Evolutionary conservation across 108 stramenopile genomes (phyloP).

Genomic region (Pseudonitzschia multistriata): DNA sequence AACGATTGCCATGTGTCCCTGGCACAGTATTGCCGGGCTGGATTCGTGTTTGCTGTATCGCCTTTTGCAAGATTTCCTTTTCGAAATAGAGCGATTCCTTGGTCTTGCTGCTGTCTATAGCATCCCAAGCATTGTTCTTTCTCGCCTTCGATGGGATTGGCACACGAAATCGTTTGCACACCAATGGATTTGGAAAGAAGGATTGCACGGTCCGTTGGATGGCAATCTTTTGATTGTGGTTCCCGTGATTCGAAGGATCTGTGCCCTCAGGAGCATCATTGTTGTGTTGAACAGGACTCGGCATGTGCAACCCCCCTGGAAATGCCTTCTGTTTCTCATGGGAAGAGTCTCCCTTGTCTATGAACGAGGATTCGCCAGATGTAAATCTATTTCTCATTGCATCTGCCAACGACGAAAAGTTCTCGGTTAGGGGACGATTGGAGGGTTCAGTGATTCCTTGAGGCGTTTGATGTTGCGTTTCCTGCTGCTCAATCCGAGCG

Average conservation of each 20-base stretch:
- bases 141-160: slow-evolving; percentile 21
- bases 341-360: not conserved
- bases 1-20: no score
- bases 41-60: not conserved
- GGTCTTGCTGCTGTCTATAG: not conserved
- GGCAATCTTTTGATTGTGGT: not conserved
- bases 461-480: slow-evolving; percentile 1
- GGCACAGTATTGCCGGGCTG: no score
- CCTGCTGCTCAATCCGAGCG: slow-evolving; percentile 2
- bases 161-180: slow-evolving; percentile 60
- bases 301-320: slow-evolving; percentile 27
- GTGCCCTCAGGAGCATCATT: not conserved
- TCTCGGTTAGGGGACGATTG: slow-evolving; percentile 26
- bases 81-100: slow-evolving; percentile 48
- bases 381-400: slow-evolving; percentile 58
- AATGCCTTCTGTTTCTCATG: not conserved
- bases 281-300: slow-evolving; percentile 15
- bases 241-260: not conserved
- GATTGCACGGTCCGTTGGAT: slow-evolving; percentile 25
- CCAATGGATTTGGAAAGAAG: slow-evolving; percentile 42
- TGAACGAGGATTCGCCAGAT: not conserved
- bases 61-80: slow-evolving; percentile 35
- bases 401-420: slow-evolving; percentile 40
- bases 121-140: not conserved
- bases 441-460: slow-evolving; percentile 1